A percentile compares a stretch with the other conserved stretches of the same genome.
These are phyloP conservation scores for Myriosclerotinia curreyana DNA, from an alignment of 2,329 filamentous ascomycete genomes.

Conservation along the genomic window DNA sequence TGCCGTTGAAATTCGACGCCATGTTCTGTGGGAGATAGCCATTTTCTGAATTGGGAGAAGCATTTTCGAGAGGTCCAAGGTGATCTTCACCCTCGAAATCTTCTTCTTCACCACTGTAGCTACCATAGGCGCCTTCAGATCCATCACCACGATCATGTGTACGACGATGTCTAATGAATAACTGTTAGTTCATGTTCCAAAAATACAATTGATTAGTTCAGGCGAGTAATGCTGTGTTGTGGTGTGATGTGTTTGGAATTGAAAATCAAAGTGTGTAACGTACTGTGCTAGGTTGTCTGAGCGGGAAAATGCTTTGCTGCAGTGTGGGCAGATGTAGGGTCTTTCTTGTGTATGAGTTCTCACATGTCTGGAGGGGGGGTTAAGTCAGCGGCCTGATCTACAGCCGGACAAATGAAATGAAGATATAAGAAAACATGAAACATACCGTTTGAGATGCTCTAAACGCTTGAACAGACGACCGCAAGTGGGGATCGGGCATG, in stretches of 20 bases:
- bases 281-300: conserved; percentile 99
- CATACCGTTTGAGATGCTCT: conserved; percentile 98
- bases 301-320: conserved; percentile 97
- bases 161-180: conserved; percentile 55
- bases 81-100: conserved; percentile 81
- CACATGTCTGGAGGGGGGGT: conserved; percentile 70
- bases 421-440: conserved; percentile 43
- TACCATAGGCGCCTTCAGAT: conserved; percentile 57
- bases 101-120: conserved; percentile 69
- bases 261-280: conserved; percentile 39
- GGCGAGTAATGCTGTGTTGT: conserved; percentile 40
- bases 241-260: conserved; percentile 23
- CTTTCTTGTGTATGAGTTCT: conserved; percentile 99
- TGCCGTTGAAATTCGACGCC: conserved; percentile 30
- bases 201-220: conserved; percentile 22
- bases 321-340: conserved; percentile 95
- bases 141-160: conserved; percentile 81
- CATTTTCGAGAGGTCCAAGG: conserved; percentile 74
- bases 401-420: conserved; percentile 34
- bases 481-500: conserved; percentile 97
- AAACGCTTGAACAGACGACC: conserved; percentile 97
- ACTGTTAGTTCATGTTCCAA: conserved; percentile 31
- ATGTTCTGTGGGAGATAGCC: conserved; percentile 51
- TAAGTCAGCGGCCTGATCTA: conserved; percentile 48
- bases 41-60: conserved; percentile 68